Evolutionary conservation across 1,139 yeast genomes (phyloP), one percentile per base, ranked within the genome.

Genomic region (Zygotorulaspora mrakii): DNA sequence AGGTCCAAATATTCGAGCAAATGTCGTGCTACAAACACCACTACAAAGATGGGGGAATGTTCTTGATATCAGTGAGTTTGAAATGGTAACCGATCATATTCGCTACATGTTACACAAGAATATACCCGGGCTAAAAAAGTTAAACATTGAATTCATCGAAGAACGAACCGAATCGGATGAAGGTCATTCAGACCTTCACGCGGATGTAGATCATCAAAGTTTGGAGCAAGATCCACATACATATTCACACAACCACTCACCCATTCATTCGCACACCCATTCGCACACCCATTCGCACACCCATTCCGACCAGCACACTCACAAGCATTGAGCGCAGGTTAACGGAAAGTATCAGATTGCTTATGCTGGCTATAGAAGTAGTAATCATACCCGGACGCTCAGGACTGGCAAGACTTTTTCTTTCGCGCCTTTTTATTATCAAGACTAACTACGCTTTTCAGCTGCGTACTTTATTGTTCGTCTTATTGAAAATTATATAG

Each of bases 1-100:
- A 1, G 94, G 94, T n/a, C 87, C 91, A 29, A 80, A 81, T 48
- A 40, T 71, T 20, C 70, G 69, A 36, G 68, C 71, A 16, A 67
- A 64, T 33, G 36, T 69, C 17, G 57, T 62, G 9, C 47, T 74
- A 14, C 67, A 66, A 37, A 71, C 67, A n/a, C 71, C 74, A 12
- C 29, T 58, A 8, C 71, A 63, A 47, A 58, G 61, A 40, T 70
- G 73, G 64, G 73, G 66, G 35, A 70, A 67, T 46, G 61, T 63
- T 10, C 52, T 73, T 34, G 70, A 69, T 8, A 55, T 74, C 25
- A 66, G 63, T 20, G 72, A 73, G 51, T 69, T 74, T 57, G 75
- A 72, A 43, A 49, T 62, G 28, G 69, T 74, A n/a, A 64, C 72
- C 9, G 61, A 59, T 23, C 65, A 63, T 40, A 17, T 67, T 18